phyloP scores from a whole-genome alignment of 345 rosid species.

The Eucalyptus pauciflora region DNA sequence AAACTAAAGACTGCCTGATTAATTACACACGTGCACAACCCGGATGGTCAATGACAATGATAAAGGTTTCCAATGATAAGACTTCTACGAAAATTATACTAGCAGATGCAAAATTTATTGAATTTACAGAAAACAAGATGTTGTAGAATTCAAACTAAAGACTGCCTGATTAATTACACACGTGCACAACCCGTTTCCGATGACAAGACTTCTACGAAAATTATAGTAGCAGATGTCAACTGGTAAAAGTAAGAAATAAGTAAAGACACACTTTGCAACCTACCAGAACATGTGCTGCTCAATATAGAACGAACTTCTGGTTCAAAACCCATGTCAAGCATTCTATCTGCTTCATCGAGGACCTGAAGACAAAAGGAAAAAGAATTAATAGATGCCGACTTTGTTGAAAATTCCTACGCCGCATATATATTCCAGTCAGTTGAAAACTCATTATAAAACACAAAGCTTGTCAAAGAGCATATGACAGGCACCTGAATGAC shows the following conservation, averaged over 20 bases:
- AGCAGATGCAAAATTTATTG: neutral
- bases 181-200: neutral
- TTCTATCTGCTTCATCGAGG: conserved; percentile 96
- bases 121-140: neutral
- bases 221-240: neutral
- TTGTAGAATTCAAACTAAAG: neutral
- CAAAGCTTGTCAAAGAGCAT: neutral
- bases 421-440: neutral
- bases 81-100: neutral
- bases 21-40: neutral
- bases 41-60: too few species aligned
- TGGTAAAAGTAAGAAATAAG: neutral
- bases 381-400: neutral
- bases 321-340: conserved; percentile 99
- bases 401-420: neutral
- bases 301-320: conserved; percentile 80
- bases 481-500: neutral
- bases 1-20: neutral
- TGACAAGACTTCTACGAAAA: neutral
- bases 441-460: neutral
- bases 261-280: neutral
- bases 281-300: conserved; percentile 71
- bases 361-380: conserved; percentile 34
- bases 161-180: neutral
- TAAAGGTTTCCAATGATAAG: neutral